phyloP scores from a whole-genome alignment of 2,329 filamentous ascomycete genomes.

The Colletotrichum sp. region DNA sequence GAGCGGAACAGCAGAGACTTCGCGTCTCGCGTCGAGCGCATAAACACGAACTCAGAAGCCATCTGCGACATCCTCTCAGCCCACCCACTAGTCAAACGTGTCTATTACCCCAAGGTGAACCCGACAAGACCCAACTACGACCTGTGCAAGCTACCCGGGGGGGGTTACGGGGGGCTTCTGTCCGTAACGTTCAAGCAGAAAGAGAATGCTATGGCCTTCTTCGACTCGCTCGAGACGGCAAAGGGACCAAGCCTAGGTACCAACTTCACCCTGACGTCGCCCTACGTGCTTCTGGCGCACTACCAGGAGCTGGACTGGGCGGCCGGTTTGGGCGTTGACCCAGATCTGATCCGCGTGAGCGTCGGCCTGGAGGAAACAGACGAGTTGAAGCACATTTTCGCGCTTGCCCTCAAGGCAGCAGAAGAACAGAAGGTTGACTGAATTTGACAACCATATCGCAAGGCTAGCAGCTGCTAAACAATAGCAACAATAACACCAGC shows the following conservation, averaged over 20 bases:
- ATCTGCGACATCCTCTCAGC: slow-evolving; percentile 74
- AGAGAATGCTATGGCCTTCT: slow-evolving; percentile 79
- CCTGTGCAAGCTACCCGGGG: slow-evolving; percentile 71
- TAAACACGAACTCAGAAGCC: slow-evolving; percentile 84
- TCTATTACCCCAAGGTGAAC: slow-evolving; percentile 88
- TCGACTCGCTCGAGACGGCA: slow-evolving; percentile 82
- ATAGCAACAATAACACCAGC: not conserved
- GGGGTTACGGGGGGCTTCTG: slow-evolving; percentile 89
- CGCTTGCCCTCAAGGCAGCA: slow-evolving; percentile 70
- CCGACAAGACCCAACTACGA: slow-evolving; percentile 78
- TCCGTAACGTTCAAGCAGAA: slow-evolving; percentile 79
- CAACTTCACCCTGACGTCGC: slow-evolving; percentile 92
- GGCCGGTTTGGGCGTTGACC: slow-evolving; percentile 78
- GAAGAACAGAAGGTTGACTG: slow-evolving; percentile 24
- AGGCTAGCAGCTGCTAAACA: not conserved
- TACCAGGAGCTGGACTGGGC: slow-evolving; percentile 95
- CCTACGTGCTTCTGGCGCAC: slow-evolving; percentile 91
- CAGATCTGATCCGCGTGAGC: slow-evolving; percentile 82
- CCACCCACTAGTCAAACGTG: slow-evolving; percentile 69
- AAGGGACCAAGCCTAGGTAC: slow-evolving; percentile 96
- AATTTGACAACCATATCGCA: not conserved
- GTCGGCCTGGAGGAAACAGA: slow-evolving; percentile 84
- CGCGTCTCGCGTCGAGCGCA: slow-evolving; percentile 77
- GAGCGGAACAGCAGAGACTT: slow-evolving; percentile 97
- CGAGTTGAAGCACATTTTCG: slow-evolving; percentile 68